These are phyloP conservation scores for Ustilago loliicola DNA, from an alignment of 1,284 basidiomycete genomes.

Conservation along the genomic window DNA sequence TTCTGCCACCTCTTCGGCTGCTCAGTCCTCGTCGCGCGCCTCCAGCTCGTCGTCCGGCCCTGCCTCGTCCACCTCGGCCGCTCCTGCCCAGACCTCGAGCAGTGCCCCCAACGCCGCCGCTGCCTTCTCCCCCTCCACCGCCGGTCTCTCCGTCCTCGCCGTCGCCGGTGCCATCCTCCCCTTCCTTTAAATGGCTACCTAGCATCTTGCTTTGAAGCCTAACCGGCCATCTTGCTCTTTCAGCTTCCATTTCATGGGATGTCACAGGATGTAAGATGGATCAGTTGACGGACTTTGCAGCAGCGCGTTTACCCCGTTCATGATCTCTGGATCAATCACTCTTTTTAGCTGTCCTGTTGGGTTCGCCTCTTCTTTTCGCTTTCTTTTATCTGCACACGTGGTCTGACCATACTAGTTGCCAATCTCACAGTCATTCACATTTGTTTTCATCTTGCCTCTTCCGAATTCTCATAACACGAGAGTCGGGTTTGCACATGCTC, in stretches of 20 bases:
- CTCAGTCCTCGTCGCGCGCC: conserved; percentile 13
- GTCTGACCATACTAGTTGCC: conserved; percentile 1
- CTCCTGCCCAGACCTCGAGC: conserved; percentile 20
- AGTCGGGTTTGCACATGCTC: conserved; percentile 4
- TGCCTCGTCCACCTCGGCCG: conserved; percentile 12
- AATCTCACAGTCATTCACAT: conserved; percentile 5
- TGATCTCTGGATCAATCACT: not conserved
- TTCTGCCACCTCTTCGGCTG: not conserved
- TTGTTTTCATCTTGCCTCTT: not conserved
- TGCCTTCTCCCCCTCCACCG: conserved; percentile 50
- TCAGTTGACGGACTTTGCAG: not conserved
- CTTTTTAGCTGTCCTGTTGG: conserved; percentile 1
- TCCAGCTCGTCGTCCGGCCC: conserved; percentile 14
- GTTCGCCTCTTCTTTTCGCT: not conserved
- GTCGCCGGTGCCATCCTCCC: conserved; percentile 48
- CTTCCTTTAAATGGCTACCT: conserved; percentile 37
- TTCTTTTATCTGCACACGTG: not conserved
- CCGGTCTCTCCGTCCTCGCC: conserved; percentile 46
- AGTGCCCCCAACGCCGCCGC: conserved; percentile 34
- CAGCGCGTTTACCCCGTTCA: conserved; percentile 16
- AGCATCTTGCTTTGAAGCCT: not conserved
- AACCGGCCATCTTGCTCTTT: not conserved
- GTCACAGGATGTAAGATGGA: not conserved
- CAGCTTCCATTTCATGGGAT: not conserved
- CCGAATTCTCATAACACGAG: not conserved